A percentile compares a stretch with the other conserved stretches of the same genome.
Conservation (phyloP, 176 grass and related monocot genomes). For the Rhynchospora pubera region DNA sequence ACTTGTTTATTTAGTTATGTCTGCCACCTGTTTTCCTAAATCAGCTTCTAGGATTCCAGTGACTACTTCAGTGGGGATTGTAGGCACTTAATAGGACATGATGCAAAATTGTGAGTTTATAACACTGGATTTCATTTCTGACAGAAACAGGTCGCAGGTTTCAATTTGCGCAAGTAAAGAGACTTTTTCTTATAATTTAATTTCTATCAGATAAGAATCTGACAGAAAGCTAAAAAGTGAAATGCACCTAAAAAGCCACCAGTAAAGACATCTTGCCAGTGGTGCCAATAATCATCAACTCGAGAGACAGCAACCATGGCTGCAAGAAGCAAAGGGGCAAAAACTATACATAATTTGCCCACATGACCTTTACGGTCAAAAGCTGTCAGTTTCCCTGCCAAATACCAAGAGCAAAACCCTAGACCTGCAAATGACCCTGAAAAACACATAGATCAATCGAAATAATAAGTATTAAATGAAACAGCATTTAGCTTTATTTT, state of each 20-base stretch:
- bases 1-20: not conserved
- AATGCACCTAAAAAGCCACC: conserved; percentile 64
- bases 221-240: not conserved
- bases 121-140: not conserved
- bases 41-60: not conserved
- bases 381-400: conserved; percentile 65
- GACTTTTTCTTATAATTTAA: not conserved
- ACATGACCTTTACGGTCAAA: conserved; percentile 54
- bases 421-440: conserved; percentile 82
- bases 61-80: not conserved
- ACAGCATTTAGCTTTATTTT: not conserved
- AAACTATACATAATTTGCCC: conserved; percentile 54
- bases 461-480: not conserved
- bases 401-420: conserved; percentile 64
- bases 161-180: not conserved
- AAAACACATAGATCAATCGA: conserved; percentile 8
- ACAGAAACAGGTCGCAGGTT: not conserved
- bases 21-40: not conserved
- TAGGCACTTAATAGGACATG: not conserved
- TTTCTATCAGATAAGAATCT: not conserved
- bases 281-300: conserved; percentile 77
- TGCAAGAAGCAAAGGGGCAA: conserved; percentile 57
- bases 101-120: not conserved
- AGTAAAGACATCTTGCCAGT: conserved; percentile 65
- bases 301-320: conserved; percentile 58